These are phyloP conservation scores for Periconia digitata DNA, from an alignment of 2,329 filamentous ascomycete species.

Conservation along the genomic window DNA sequence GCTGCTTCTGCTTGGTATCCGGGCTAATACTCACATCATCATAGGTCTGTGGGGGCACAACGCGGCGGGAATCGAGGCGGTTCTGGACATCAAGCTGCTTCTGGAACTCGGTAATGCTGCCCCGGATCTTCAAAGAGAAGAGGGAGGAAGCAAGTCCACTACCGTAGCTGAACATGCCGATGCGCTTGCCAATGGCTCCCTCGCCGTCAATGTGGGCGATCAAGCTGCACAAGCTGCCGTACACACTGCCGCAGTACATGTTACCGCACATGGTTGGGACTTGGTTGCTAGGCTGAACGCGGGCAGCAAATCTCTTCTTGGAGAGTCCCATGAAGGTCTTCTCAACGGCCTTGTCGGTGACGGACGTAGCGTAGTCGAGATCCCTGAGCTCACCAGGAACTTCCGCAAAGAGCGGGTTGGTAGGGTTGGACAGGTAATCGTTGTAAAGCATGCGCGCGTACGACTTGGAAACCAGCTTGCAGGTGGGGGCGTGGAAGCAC, in stretches of 20 bases:
- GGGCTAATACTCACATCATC: slow-evolving; percentile 43
- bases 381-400: slow-evolving; percentile 52
- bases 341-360: slow-evolving; percentile 56
- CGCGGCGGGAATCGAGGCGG: slow-evolving; percentile 48
- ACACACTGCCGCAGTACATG: slow-evolving; percentile 59
- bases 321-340: slow-evolving; percentile 56
- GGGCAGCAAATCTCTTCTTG: slow-evolving; percentile 54
- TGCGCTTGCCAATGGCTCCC: slow-evolving; percentile 52
- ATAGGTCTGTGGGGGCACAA: slow-evolving; percentile 52
- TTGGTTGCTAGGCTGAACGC: slow-evolving; percentile 53
- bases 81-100: slow-evolving; percentile 52
- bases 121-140: slow-evolving; percentile 53
- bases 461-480: slow-evolving; percentile 58
- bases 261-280: slow-evolving; percentile 57
- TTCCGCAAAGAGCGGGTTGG: slow-evolving; percentile 52
- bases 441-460: slow-evolving; percentile 57
- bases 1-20: slow-evolving; percentile 7
- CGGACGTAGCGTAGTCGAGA: slow-evolving; percentile 49
- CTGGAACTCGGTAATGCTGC: slow-evolving; percentile 49
- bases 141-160: slow-evolving; percentile 54
- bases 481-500: slow-evolving; percentile 57
- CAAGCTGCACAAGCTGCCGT: slow-evolving; percentile 52
- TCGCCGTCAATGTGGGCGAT: slow-evolving; percentile 50
- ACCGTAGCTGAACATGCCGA: slow-evolving; percentile 57
- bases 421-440: slow-evolving; percentile 52